phyloP scores from a whole-genome alignment of 495 filamentous ascomycete genomes.

The Aspergillus wentii region DNA sequence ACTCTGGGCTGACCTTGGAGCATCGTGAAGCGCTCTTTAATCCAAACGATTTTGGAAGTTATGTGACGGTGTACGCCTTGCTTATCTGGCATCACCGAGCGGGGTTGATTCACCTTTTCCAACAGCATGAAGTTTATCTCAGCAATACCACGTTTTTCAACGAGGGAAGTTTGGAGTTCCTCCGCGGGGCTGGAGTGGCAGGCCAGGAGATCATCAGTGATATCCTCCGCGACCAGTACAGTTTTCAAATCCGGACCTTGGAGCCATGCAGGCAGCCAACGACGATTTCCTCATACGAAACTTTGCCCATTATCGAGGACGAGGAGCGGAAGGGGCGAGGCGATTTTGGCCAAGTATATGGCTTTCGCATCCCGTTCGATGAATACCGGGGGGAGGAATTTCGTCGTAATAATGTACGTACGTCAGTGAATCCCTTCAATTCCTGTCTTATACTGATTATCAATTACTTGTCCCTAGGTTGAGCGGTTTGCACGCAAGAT shows the following conservation, averaged over 20 bases:
- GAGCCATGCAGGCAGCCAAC: background rate
- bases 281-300: background rate
- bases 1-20: background rate
- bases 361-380: background rate
- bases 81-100: background rate
- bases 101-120: conserved; percentile 1
- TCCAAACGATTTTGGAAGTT: background rate
- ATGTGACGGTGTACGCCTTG: background rate
- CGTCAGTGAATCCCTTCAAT: background rate
- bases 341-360: background rate
- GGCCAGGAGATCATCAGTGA: background rate
- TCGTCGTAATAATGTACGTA: background rate
- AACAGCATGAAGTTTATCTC: background rate
- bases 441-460: background rate
- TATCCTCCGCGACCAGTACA: conserved; percentile 1
- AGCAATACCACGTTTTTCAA: background rate
- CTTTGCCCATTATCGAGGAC: background rate
- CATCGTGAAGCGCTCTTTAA: background rate
- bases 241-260: background rate
- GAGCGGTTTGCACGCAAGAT: background rate
- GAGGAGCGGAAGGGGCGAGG: background rate
- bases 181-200: background rate
- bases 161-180: background rate
- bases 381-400: conserved; percentile 1
- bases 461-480: background rate